phyloP scores from a whole-genome alignment of 352 stramenopile genomes.

The Phytophthora rubi region DNA sequence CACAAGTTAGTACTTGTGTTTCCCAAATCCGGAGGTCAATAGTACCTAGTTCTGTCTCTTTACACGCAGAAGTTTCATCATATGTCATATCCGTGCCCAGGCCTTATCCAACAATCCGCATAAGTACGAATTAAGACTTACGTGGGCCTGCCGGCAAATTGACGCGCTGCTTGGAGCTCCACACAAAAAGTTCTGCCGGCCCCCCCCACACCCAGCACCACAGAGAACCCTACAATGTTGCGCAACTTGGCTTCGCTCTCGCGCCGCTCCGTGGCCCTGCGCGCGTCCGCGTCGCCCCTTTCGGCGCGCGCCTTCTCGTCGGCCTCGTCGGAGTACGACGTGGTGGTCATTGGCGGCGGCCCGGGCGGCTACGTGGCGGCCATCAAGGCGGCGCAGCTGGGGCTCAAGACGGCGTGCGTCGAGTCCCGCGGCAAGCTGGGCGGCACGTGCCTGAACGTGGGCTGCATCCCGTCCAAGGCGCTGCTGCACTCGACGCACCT shows the following conservation, averaged over 20 bases:
- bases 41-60: neutral
- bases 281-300: constrained; percentile 42
- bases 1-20: neutral
- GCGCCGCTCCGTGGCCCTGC: constrained; percentile 44
- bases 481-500: constrained; percentile 96
- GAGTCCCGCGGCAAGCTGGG: constrained; percentile 96
- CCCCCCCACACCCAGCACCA: constrained; percentile 11
- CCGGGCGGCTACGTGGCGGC: constrained; percentile 98
- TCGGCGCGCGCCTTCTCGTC: constrained; percentile 59
- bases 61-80: neutral
- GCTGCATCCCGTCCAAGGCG: constrained; percentile 99
- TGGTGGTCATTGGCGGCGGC: constrained; percentile 95
- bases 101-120: constrained; percentile 2
- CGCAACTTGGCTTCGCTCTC: constrained; percentile 32
- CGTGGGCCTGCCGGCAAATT: neutral
- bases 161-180: constrained; percentile 10
- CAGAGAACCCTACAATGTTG: constrained; percentile 27
- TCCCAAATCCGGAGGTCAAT: neutral
- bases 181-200: constrained; percentile 5
- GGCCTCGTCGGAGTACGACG: constrained; percentile 64
- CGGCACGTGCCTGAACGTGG: constrained; percentile 99
- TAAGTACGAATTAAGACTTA: constrained; percentile 16
- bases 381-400: constrained; percentile 98
- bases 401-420: constrained; percentile 98
- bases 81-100: neutral